Evolutionary conservation across 176 grass and related monocot species (phyloP).

Genomic region (Hsuehochloa calcarea): DNA sequence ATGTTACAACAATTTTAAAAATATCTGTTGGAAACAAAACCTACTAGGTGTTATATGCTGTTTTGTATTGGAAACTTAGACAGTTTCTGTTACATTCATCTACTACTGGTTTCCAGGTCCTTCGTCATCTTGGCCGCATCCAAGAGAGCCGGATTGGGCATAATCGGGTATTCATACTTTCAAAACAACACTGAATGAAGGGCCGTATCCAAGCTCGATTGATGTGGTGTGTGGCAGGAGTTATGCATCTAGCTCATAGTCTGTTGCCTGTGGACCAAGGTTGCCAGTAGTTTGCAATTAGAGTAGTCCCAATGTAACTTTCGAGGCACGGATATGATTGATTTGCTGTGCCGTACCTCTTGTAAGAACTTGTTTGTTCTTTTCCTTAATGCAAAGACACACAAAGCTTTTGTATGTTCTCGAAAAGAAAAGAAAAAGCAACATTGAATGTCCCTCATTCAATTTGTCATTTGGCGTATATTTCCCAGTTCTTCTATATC

Average conservation of each 20-base stretch:
- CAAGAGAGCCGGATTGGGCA: slow-evolving; percentile 70
- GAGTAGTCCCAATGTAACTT: neutral
- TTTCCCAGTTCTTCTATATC: neutral
- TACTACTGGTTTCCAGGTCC: slow-evolving; percentile 53
- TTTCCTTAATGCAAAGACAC: neutral
- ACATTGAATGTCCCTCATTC: neutral
- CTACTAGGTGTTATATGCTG: neutral
- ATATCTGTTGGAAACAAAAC: neutral
- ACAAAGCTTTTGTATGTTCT: neutral
- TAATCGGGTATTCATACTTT: slow-evolving; percentile 74
- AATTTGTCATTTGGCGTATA: neutral
- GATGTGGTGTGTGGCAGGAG: neutral
- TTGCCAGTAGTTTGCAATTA: slow-evolving; percentile 2
- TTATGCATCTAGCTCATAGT: neutral
- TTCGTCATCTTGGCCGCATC: slow-evolving; percentile 89
- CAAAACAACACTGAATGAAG: slow-evolving; percentile 40
- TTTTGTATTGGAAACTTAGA: neutral
- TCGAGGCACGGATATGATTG: neutral
- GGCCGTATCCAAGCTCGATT: neutral
- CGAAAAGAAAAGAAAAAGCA: neutral
- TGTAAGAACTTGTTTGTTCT: neutral
- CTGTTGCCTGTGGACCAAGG: neutral
- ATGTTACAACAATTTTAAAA: slow-evolving; percentile 4
- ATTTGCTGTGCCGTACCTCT: neutral
- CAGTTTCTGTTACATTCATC: slow-evolving; percentile 1